Conservation (phyloP, 345 rosid genomes). For the Dimocarpus longan region DNA sequence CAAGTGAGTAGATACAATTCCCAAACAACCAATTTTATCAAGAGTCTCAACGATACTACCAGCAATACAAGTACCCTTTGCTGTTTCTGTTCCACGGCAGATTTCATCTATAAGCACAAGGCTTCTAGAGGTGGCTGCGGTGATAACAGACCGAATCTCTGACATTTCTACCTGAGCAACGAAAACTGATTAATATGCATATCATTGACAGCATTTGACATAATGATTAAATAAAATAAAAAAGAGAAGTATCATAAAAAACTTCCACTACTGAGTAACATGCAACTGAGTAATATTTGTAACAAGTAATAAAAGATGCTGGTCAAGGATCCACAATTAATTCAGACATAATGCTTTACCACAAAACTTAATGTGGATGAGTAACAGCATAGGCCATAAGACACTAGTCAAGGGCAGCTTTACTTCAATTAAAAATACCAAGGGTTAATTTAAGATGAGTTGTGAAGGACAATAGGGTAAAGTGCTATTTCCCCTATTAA, state of each 20-base stretch:
- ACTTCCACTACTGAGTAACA: neutral
- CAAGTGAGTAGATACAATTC: conserved; percentile 92
- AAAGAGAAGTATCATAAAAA: neutral
- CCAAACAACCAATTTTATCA: conserved; percentile 83
- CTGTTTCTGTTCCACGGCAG: conserved; percentile 97
- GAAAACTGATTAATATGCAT: neutral
- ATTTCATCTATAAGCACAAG: conserved; percentile 94
- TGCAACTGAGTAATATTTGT: neutral
- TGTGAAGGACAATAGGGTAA: neutral
- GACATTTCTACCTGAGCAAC: conserved; percentile 88
- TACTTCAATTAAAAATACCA: neutral
- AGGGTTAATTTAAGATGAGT: neutral
- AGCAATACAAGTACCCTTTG: conserved; percentile 94
- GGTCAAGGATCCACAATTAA: neutral
- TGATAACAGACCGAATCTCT: conserved; percentile 77
- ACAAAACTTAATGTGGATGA: neutral
- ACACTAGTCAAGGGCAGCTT: neutral
- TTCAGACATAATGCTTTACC: neutral
- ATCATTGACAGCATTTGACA: neutral
- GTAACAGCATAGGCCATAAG: neutral
- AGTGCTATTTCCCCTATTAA: neutral
- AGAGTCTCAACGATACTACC: conserved; percentile 86
- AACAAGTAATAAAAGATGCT: neutral
- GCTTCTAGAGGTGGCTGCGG: conserved; percentile 77
- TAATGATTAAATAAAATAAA: neutral